Percentiles rank a stretch among this genome's conserved stretches.
phyloP scores from a whole-genome alignment of 768 basidiomycete genomes.

The Tulasnella calospora region DNA sequence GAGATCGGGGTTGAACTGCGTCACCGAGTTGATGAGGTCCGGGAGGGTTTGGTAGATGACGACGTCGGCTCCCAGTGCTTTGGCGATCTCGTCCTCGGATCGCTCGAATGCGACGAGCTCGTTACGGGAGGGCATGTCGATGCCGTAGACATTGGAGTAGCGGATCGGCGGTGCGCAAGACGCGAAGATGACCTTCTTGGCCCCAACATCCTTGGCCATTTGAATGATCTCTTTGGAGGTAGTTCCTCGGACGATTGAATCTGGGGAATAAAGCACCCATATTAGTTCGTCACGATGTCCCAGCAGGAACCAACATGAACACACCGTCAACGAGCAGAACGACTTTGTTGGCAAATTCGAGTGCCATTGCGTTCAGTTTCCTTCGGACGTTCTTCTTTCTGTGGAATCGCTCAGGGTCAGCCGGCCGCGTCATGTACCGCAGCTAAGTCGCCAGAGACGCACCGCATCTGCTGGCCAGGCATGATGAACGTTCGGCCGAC shows the following conservation, averaged over 20 bases:
- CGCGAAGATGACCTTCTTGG: constrained; percentile 91
- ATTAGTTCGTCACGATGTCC: background rate
- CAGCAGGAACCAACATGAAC: constrained; percentile 28
- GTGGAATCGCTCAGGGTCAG: background rate
- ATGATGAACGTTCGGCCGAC: constrained; percentile 98
- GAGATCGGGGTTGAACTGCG: constrained; percentile 75
- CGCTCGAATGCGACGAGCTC: constrained; percentile 88
- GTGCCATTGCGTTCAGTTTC: constrained; percentile 97
- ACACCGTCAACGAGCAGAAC: constrained; percentile 93
- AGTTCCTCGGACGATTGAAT: constrained; percentile 97
- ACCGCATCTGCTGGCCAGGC: constrained; percentile 97
- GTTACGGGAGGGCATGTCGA: constrained; percentile 95
- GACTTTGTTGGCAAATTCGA: constrained; percentile 88
- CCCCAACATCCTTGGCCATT: constrained; percentile 99
- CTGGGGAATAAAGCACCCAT: constrained; percentile 40
- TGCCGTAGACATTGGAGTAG: constrained; percentile 94
- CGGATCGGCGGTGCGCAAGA: constrained; percentile 96
- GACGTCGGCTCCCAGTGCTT: constrained; percentile 86
- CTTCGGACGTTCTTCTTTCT: constrained; percentile 90
- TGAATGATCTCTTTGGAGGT: constrained; percentile 98
- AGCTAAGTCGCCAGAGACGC: constrained; percentile 13
- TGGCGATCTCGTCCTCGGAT: constrained; percentile 63
- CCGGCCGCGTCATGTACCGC: background rate
- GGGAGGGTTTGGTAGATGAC: constrained; percentile 91
- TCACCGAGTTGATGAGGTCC: constrained; percentile 81